A percentile compares a stretch with the other conserved stretches of the same genome.
Evolutionary conservation across 1,284 basidiomycete species (phyloP).

Genomic region (Tranzscheliella williamsii): DNA sequence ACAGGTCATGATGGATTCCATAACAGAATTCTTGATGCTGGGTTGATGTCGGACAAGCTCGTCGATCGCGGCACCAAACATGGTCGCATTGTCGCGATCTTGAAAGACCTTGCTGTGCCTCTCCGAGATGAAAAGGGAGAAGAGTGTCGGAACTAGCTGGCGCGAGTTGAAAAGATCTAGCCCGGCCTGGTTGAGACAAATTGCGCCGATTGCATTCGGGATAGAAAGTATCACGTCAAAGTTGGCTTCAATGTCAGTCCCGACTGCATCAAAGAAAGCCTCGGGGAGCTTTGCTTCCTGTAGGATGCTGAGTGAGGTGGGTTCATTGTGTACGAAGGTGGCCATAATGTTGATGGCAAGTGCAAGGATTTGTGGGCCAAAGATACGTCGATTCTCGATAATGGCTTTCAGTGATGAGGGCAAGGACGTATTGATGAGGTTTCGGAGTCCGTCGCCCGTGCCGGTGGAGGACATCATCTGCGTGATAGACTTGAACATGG

Average conservation of each 20-base stretch:
- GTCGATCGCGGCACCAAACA: slow-evolving; percentile 86
- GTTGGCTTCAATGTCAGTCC: slow-evolving; percentile 73
- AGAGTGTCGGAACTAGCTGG: slow-evolving; percentile 78
- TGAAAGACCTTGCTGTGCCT: slow-evolving; percentile 81
- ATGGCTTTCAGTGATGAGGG: slow-evolving; percentile 85
- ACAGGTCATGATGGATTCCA: slow-evolving; percentile 35
- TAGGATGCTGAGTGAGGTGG: slow-evolving; percentile 86
- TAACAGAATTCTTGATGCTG: slow-evolving; percentile 74
- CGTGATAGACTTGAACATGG: slow-evolving; percentile 88
- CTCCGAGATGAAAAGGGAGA: slow-evolving; percentile 83
- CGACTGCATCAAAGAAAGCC: slow-evolving; percentile 82
- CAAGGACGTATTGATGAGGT: slow-evolving; percentile 87
- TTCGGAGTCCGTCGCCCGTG: slow-evolving; percentile 83
- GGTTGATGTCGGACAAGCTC: slow-evolving; percentile 97
- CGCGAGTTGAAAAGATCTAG: slow-evolving; percentile 76
- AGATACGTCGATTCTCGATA: slow-evolving; percentile 77
- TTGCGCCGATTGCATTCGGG: slow-evolving; percentile 92
- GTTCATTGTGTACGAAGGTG: slow-evolving; percentile 98
- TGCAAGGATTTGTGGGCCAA: slow-evolving; percentile 84
- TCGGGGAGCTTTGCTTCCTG: slow-evolving; percentile 91
- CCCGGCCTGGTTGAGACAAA: slow-evolving; percentile 90
- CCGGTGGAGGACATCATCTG: slow-evolving; percentile 96
- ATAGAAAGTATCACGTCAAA: slow-evolving; percentile 83
- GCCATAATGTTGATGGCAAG: slow-evolving; percentile 89
- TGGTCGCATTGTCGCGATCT: slow-evolving; percentile 88